Base-by-base conservation (phyloP, 2,329 filamentous ascomycete species). In the Claviceps citrina region DNA sequence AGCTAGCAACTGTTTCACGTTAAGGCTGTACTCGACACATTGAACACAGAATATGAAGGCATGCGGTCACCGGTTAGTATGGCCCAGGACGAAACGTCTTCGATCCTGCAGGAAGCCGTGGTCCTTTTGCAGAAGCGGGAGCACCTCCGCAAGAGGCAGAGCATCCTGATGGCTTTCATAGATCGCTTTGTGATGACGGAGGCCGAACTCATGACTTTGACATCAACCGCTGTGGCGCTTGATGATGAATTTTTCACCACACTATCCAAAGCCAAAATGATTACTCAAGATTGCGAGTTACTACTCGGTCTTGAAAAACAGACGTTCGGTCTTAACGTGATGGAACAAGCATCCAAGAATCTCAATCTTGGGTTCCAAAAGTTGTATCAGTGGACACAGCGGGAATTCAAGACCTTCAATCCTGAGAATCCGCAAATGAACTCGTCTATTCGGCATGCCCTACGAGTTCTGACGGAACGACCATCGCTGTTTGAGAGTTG, bases 381-480 rank as follows among this genome's bases (percentile, higher is more conserved):
- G 56, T 71, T 98, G 3, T 95, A 93, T 60, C 78, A 84, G 51
- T 98, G 89, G 89, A 78, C 93, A 16, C 87, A 95, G 56, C 78
- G 82, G 43, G 86, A 95, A 51, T 93, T 98, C 62, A 93, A 87
- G 57, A 80, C 79, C 0, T 63, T 96, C 38, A 93, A 96, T 55
- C 71, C 96, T 7, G 91, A 98, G 54, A 94, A 93, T 49, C 87
- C 87, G 1, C 87, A 93, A 51, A 87, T 96, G 56, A 87, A 82
- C 54, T 73, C 79, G 16, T 79, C 84, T 0, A 87, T 98, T 45
- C 75, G 89, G 38, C 76, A 79, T 41, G 86, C 86, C 18, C 68
- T 98, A 30, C 76, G 86, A 36, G 84, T 94, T 9, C 68, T 98
- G 15, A 86, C 91, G 10, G 91, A 96, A 56, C 68, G 87, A 24